A percentile compares a stretch with the other conserved stretches of the same genome.
These are phyloP conservation scores for Neofusicoccum parvum DNA, from an alignment of 2,329 filamentous ascomycete species.

Conservation along the genomic window DNA sequence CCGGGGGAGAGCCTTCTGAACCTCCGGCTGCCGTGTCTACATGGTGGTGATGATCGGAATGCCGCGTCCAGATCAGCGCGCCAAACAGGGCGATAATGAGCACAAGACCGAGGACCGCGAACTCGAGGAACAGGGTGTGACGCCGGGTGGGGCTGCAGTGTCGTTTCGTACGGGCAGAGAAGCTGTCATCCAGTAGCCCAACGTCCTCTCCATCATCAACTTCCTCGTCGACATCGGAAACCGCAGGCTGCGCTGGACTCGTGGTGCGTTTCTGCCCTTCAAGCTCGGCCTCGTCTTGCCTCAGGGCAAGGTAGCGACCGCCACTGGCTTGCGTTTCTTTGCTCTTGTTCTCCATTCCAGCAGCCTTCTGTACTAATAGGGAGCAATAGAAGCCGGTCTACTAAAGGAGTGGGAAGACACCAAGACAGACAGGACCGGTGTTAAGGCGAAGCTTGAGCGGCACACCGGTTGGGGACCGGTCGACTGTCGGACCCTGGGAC, in stretches of 20 bases:
- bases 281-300: neutral
- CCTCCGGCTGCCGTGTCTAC: neutral
- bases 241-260: neutral
- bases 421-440: neutral
- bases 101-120: neutral
- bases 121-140: neutral
- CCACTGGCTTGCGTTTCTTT: neutral
- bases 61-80: neutral
- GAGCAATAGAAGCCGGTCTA: no score
- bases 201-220: neutral
- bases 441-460: neutral
- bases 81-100: neutral
- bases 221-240: neutral
- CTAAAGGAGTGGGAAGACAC: no score
- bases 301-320: neutral
- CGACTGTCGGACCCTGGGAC: no score
- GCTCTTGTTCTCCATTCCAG: neutral
- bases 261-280: neutral
- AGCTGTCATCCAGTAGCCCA: neutral
- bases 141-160: slow-evolving; percentile 7
- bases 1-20: neutral
- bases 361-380: neutral
- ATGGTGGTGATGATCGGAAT: neutral
- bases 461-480: no score
- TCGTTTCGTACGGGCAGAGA: neutral